phyloP scores from a whole-genome alignment of 139 green algal genomes.

The Mychonastes homosphaera region DNA sequence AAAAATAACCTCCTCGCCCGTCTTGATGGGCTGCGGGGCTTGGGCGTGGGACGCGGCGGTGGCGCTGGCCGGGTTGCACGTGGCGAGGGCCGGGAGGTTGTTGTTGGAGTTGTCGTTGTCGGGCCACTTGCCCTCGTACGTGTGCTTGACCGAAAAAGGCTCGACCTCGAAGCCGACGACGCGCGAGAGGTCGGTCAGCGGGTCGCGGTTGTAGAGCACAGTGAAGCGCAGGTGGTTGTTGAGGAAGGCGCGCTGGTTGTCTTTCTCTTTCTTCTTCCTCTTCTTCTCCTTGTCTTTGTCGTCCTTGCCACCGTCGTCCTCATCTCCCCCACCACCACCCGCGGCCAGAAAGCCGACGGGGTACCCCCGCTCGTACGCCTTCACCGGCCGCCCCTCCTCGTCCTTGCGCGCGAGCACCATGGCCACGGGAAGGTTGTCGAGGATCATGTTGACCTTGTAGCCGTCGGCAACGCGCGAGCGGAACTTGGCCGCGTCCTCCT shows the following conservation, averaged over 20 bases:
- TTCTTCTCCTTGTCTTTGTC: too few relatives aligned
- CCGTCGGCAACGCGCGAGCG: constrained; percentile 80
- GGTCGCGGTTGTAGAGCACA: constrained; percentile 91
- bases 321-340: neutral
- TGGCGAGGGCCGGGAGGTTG: constrained; percentile 57
- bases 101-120: too few relatives aligned
- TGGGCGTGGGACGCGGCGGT: constrained; percentile 67
- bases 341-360: constrained; percentile 78
- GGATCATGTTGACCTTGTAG: constrained; percentile 98
- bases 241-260: constrained; percentile 45
- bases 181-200: constrained; percentile 59
- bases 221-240: constrained; percentile 97
- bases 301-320: neutral
- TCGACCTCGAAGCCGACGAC: constrained; percentile 98
- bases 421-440: constrained; percentile 97
- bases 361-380: constrained; percentile 91
- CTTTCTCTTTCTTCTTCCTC: too few relatives aligned
- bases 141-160: constrained; percentile 83
- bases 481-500: constrained; percentile 70
- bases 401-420: constrained; percentile 78
- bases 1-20: constrained; percentile 88
- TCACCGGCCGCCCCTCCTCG: constrained; percentile 58
- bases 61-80: constrained; percentile 75
- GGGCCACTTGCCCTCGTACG: constrained; percentile 70
- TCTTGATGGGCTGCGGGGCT: constrained; percentile 62